Base-by-base conservation (phyloP, 1,139 yeast genomes). In the Sugiyamaella sp. region DNA sequence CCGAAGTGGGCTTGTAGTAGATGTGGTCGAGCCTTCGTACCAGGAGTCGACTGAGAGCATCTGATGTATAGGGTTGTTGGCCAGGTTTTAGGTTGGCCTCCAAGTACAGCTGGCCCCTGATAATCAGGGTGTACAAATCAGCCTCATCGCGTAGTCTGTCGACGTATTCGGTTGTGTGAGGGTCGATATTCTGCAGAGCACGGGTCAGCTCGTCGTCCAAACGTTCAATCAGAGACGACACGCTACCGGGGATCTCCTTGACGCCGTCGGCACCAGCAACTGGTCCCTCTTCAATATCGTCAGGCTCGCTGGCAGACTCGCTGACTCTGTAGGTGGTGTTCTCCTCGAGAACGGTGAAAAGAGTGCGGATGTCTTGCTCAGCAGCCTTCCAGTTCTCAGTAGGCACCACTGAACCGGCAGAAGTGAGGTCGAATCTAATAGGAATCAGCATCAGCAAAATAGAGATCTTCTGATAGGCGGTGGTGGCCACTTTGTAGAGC, bases 81-180 rank as follows among this genome's bases (percentile, higher is more conserved):
- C 75, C 74, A 21, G 84, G 76, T 54, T 82, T 77, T 55, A 83
- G 79, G 32, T 59, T 60, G 32, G 77, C 68, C 72, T 93, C 98
- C 67, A 87, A 78, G 72, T 93, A 91, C 61, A 87, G 73, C 75
- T 95, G 99, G 33, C 90, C 84, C 68, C 96, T 84, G 56, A 93
- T 80, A 61, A 93, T 80, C 68, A 89, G 78, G 55, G 80, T 78
- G 75, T 91, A 93, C 54, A 93, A 78, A 46, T 76, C 75, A 59
- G 84, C 79, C 74, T 93, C 99, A 72, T 91, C 97, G 71, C 87
- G 86, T 70, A 95, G 80, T 70, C 98, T 82, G 63, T 86, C 90
- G 62, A 93, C 82, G 72, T 93, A 95, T 71, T 95, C 99, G 57
- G 89, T 85, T 27, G 98, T 88, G 71, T 93, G 98, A 49, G 97